phyloP scores from a whole-genome alignment of 202 grass and related monocot genomes.

The Cymbopogon flexuosus region DNA sequence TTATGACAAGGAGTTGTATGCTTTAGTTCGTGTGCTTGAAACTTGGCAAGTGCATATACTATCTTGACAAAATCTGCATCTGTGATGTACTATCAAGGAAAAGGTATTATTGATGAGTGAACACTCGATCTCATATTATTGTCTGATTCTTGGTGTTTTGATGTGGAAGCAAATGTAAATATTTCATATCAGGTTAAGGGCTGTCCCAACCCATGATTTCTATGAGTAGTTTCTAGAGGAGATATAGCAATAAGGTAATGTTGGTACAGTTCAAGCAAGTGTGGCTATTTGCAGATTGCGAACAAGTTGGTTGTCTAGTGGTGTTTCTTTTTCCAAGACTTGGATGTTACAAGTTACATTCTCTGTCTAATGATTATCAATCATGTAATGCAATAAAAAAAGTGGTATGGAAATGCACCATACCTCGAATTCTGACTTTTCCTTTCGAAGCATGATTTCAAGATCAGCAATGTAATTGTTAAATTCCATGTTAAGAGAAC shows the following conservation, averaged over 20 bases:
- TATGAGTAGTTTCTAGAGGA: neutral
- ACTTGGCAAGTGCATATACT: too few relatives aligned
- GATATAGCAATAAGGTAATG: neutral
- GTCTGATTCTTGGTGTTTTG: neutral
- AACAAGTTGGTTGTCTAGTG: neutral
- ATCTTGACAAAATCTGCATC: too few relatives aligned
- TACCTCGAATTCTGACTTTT: slow-evolving; percentile 78
- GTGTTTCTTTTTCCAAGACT: slow-evolving; percentile 24
- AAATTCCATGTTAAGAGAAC: slow-evolving; percentile 39
- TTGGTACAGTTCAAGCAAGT: neutral
- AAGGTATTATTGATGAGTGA: neutral
- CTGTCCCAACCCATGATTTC: neutral
- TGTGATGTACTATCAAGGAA: neutral
- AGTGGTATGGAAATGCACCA: slow-evolving; percentile 12
- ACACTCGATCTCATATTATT: neutral
- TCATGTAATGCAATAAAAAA: slow-evolving; percentile 18
- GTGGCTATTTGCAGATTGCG: neutral
- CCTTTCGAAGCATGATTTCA: slow-evolving; percentile 65
- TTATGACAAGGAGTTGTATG: too few relatives aligned
- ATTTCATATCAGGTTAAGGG: neutral
- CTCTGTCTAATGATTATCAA: slow-evolving; percentile 14
- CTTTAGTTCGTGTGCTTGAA: too few relatives aligned
- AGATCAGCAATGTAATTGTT: slow-evolving; percentile 59
- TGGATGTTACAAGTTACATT: slow-evolving; percentile 15
- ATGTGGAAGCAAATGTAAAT: neutral